phyloP scores from a whole-genome alignment of 179 eudicot species.

The Beta macrorhiza region DNA sequence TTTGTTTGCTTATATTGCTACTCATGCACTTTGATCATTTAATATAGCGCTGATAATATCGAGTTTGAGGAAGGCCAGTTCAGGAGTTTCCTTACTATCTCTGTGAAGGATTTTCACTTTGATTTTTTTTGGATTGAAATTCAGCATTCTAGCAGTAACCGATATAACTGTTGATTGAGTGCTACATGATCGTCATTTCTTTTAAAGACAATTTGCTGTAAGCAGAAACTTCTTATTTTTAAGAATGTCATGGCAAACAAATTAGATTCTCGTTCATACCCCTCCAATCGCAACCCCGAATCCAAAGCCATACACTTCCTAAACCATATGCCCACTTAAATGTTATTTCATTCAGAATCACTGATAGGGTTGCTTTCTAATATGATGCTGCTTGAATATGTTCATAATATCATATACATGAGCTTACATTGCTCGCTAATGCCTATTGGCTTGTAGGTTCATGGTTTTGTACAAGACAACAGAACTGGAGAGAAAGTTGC shows the following conservation, averaged over 20 bases:
- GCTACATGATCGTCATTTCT: not conserved
- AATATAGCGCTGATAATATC: not conserved
- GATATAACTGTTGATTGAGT: not conserved
- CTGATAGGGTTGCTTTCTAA: not conserved
- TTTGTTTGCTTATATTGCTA: not conserved
- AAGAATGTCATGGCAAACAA: not conserved
- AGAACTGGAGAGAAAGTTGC: constrained; percentile 95
- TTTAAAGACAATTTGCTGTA: not conserved
- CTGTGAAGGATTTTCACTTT: not conserved
- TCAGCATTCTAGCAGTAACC: not conserved
- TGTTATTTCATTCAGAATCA: not conserved
- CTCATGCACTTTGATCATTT: not conserved
- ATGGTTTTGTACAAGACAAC: constrained; percentile 95
- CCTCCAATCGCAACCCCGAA: not conserved
- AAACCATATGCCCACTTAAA: not conserved
- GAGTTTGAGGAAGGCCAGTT: not conserved
- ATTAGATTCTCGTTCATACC: not conserved
- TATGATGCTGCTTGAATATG: not conserved
- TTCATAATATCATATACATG: not conserved
- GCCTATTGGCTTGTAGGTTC: constrained; percentile 52
- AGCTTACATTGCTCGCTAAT: not conserved
- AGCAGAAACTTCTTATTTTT: not conserved
- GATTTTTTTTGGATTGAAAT: not conserved
- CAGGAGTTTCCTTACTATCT: not conserved
- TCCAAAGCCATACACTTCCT: not conserved